phyloP scores from a whole-genome alignment of 257 asterid species.

The Plantago major region DNA sequence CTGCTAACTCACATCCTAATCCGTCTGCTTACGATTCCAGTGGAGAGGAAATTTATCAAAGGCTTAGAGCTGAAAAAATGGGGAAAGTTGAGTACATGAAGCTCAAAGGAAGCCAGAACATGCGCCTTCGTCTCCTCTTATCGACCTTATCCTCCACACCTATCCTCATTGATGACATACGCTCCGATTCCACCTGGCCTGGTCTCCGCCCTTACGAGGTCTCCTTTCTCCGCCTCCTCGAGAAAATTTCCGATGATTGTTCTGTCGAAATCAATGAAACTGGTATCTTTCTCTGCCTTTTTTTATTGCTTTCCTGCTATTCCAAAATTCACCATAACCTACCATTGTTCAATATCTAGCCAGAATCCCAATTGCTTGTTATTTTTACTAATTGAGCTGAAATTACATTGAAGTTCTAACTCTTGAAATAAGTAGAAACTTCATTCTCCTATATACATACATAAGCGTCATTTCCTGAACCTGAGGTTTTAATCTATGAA shows the following conservation, averaged over 20 bases:
- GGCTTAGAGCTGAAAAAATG: constrained; percentile 27
- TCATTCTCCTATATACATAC: too few species aligned
- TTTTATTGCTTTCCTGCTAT: neutral
- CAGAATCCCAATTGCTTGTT: too few species aligned
- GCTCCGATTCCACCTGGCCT: constrained; percentile 58
- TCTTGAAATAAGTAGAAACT: too few species aligned
- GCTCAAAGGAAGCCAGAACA: constrained; percentile 67
- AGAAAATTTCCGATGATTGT: constrained; percentile 68
- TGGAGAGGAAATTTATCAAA: too few species aligned
- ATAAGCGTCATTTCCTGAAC: too few species aligned
- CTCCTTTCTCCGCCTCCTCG: constrained; percentile 76
- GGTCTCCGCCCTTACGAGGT: constrained; percentile 81
- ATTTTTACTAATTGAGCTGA: too few species aligned
- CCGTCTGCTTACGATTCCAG: too few species aligned
- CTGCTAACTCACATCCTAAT: too few species aligned
- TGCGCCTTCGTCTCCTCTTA: constrained; percentile 72
- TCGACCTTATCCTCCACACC: constrained; percentile 78
- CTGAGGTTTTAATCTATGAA: too few species aligned
- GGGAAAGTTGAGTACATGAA: constrained; percentile 45
- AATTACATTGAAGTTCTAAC: too few species aligned
- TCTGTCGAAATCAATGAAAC: constrained; percentile 72
- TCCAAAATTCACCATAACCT: too few species aligned
- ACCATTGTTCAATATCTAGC: too few species aligned
- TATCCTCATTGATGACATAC: constrained; percentile 69
- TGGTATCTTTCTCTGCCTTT: constrained; percentile 29